These are phyloP conservation scores for Garcia nutans DNA, from an alignment of 345 rosid genomes.

Conservation along the genomic window DNA sequence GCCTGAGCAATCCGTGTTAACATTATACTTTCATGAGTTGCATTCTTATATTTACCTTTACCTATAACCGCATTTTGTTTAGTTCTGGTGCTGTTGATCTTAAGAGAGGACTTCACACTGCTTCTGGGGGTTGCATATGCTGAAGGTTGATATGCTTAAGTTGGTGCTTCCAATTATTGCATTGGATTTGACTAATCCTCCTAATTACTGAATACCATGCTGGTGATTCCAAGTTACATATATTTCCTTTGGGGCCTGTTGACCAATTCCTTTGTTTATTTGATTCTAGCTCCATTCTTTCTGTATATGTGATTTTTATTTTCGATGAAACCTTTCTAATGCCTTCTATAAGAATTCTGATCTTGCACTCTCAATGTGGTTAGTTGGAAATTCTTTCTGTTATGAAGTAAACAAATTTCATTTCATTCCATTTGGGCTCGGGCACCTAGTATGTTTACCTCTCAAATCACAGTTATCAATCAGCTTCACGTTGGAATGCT, in stretches of 20 bases:
- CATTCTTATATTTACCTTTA: not conserved
- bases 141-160: not conserved
- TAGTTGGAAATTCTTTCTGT: not conserved
- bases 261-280: slow-evolving; percentile 1
- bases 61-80: not conserved
- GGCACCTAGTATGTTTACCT: not conserved
- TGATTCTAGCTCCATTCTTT: not conserved
- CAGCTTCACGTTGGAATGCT: not conserved
- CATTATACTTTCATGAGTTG: not conserved
- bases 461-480: not conserved
- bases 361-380: not conserved
- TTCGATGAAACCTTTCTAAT: not conserved
- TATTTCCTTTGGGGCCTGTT: not conserved
- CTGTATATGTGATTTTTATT: not conserved
- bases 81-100: not conserved
- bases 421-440: not conserved
- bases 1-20: not conserved
- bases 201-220: too few relatives aligned
- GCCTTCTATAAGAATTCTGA: not conserved
- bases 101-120: not conserved
- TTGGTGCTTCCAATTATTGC: not conserved
- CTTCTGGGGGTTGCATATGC: not conserved
- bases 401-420: not conserved
- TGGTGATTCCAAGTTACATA: not conserved
- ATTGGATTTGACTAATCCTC: not conserved